Base-by-base conservation (phyloP, 2,329 filamentous ascomycete genomes). In the Penicillium sp. region DNA sequence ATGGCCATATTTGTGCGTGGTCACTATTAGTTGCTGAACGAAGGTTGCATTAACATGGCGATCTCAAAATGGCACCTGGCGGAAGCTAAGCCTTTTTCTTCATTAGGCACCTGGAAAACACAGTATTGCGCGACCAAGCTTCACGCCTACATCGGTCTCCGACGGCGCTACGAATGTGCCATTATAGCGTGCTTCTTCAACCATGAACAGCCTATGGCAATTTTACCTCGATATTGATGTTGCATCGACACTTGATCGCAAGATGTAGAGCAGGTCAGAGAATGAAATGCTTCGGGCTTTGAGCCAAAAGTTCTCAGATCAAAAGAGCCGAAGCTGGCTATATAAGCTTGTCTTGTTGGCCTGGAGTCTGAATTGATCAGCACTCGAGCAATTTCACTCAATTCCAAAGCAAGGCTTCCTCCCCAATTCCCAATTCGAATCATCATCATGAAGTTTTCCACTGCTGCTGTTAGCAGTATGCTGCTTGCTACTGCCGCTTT, bases 341-440 rank as follows among this genome's bases (percentile, higher is more conserved):
- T 57, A 57, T 51, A 57, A 52, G 49, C 45, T 19, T 16, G 21
- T 10, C 26, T 11, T 7, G 69, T 67, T 56, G 64, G 0, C 73
- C 77, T 11, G 74, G 69, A 14, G 84, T 77, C 63, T 77, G 80
- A 51, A 79, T 80, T n/a, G 84, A 82, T 81, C 84, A 82, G 44
- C 16, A 37, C 44, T 31, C 29, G 7, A 48, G 19, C n/a, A 27
- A n/a, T 13, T 24, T 55, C 10, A 29, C 9, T 29, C 27, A 29
- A 29, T 29, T 11, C 7, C 27, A 11, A 29, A 4, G 2, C 27
- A 29, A 29, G 10, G 9, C 27, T 29, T 29, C 10, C 27, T 11
- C 10, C 27, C 27, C 10, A 29, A 10, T 29, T 11, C 10, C 10
- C 27, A 11, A 29, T 10, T 29, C 27, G 3, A 29, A 29, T 29